A percentile compares a stretch with the other conserved stretches of the same genome.
Evolutionary conservation across 2,329 filamentous ascomycete species (phyloP).

Genomic region (Waltergamsia citrina): DNA sequence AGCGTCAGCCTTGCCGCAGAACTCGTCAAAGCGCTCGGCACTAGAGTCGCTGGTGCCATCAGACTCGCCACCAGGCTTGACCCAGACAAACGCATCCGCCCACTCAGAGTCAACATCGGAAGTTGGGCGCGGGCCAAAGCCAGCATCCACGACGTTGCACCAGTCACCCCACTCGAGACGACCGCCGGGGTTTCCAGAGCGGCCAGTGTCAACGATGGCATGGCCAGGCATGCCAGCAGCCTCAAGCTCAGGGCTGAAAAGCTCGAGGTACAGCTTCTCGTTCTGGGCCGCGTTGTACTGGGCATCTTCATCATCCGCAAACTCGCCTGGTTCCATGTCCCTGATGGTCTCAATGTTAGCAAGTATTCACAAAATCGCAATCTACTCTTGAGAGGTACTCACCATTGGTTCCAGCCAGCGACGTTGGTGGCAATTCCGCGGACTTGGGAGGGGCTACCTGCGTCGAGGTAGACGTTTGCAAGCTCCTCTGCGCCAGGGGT

Average conservation of each 20-base stretch:
- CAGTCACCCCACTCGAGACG: slow-evolving; percentile 40
- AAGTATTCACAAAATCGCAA: slow-evolving; percentile 1
- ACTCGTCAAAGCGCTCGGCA: slow-evolving; percentile 23
- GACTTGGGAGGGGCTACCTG: slow-evolving; percentile 25
- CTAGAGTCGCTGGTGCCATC: slow-evolving; percentile 25
- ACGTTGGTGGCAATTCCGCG: slow-evolving; percentile 29
- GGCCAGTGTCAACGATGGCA: slow-evolving; percentile 31
- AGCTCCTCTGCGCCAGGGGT: slow-evolving; percentile 27
- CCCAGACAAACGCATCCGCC: slow-evolving; percentile 56
- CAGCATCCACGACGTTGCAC: slow-evolving; percentile 52
- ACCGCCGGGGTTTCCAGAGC: slow-evolving; percentile 29
- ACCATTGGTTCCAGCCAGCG: slow-evolving; percentile 30
- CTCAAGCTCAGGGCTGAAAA: slow-evolving; percentile 26
- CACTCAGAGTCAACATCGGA: slow-evolving; percentile 45
- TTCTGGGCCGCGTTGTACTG: slow-evolving; percentile 31
- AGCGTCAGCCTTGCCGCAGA: slow-evolving; percentile 28
- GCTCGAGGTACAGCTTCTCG: slow-evolving; percentile 30
- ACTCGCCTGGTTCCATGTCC: slow-evolving; percentile 25
- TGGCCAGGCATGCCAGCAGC: slow-evolving; percentile 29
- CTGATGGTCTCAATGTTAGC: slow-evolving; percentile 1
- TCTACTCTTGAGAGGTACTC: too few relatives aligned
- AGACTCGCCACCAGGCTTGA: slow-evolving; percentile 53
- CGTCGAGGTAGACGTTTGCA: slow-evolving; percentile 25
- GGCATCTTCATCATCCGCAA: slow-evolving; percentile 28
- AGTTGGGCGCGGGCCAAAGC: slow-evolving; percentile 49